Conservation (phyloP, 2,329 filamentous ascomycete genomes). For the Aspergillus quadricinctus region DNA sequence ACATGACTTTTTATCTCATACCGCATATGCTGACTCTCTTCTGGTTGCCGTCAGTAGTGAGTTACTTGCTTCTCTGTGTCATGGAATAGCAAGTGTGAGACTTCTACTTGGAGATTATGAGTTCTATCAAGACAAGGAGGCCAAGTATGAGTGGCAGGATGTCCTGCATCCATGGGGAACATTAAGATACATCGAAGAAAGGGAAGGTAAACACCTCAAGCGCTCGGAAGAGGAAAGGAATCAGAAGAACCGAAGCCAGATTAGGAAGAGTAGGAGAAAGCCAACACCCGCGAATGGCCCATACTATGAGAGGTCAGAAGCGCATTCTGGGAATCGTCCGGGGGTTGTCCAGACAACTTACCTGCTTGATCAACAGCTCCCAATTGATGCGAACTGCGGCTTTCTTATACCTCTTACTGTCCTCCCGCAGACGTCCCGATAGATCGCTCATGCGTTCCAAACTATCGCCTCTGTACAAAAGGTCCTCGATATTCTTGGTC, state of each 20-base stretch:
- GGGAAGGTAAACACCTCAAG: slow-evolving; percentile 10
- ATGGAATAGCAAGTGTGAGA: neutral
- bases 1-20: neutral
- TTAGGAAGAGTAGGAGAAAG: slow-evolving; percentile 76
- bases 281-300: slow-evolving; percentile 80
- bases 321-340: neutral
- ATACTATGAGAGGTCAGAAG: slow-evolving; percentile 53
- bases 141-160: slow-evolving; percentile 14
- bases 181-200: slow-evolving; percentile 36
- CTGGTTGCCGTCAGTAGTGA: neutral
- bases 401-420: slow-evolving; percentile 88
- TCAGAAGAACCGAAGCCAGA: slow-evolving; percentile 92
- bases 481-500: slow-evolving; percentile 99
- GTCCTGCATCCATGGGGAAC: slow-evolving; percentile 30
- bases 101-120: neutral
- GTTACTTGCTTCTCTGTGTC: neutral
- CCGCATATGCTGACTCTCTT: neutral
- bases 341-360: slow-evolving; percentile 28
- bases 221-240: slow-evolving; percentile 6
- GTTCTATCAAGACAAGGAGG: neutral
- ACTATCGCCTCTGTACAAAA: slow-evolving; percentile 90
- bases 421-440: slow-evolving; percentile 78
- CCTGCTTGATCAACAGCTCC: slow-evolving; percentile 91
- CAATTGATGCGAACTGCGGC: slow-evolving; percentile 96
- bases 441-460: slow-evolving; percentile 97